Percentiles rank a stretch among this genome's conserved stretches.
These are phyloP conservation scores for Colletotrichum truncatum DNA, from an alignment of 2,329 filamentous ascomycete genomes.

Conservation along the genomic window DNA sequence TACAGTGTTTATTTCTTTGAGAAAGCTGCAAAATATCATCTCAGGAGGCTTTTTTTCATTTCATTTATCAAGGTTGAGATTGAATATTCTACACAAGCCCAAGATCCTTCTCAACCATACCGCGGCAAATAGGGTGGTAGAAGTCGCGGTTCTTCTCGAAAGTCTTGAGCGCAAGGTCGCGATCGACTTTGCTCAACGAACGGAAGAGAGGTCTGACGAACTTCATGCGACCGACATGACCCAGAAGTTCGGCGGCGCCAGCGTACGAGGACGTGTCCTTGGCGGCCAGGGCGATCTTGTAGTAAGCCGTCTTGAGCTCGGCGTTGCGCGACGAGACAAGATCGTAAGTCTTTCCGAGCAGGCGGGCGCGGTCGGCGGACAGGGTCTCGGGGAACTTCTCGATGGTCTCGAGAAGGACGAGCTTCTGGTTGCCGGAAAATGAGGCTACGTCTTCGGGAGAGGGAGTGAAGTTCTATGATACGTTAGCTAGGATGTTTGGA, in stretches of 20 bases:
- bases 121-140: slow-evolving; percentile 92
- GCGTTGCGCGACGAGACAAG: slow-evolving; percentile 82
- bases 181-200: slow-evolving; percentile 78
- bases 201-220: slow-evolving; percentile 90
- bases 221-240: slow-evolving; percentile 93
- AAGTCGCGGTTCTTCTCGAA: slow-evolving; percentile 91
- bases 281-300: slow-evolving; percentile 80
- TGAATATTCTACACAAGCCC: slow-evolving; percentile 38
- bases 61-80: neutral
- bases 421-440: slow-evolving; percentile 87
- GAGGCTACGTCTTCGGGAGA: slow-evolving; percentile 72
- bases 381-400: slow-evolving; percentile 74
- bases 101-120: slow-evolving; percentile 88
- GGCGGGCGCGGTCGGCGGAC: slow-evolving; percentile 69
- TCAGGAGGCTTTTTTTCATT: neutral
- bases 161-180: slow-evolving; percentile 78
- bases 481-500: slow-evolving; percentile 19
- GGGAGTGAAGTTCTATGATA: slow-evolving; percentile 68
- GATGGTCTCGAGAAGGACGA: slow-evolving; percentile 88
- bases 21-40: too few relatives aligned
- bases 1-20: too few relatives aligned
- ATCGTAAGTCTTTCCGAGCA: slow-evolving; percentile 79
- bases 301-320: slow-evolving; percentile 85
- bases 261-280: slow-evolving; percentile 75
- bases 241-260: slow-evolving; percentile 78